These are phyloP conservation scores for Trichaptum fuscoviolaceum DNA, from an alignment of 768 basidiomycete genomes.

Conservation along the genomic window DNA sequence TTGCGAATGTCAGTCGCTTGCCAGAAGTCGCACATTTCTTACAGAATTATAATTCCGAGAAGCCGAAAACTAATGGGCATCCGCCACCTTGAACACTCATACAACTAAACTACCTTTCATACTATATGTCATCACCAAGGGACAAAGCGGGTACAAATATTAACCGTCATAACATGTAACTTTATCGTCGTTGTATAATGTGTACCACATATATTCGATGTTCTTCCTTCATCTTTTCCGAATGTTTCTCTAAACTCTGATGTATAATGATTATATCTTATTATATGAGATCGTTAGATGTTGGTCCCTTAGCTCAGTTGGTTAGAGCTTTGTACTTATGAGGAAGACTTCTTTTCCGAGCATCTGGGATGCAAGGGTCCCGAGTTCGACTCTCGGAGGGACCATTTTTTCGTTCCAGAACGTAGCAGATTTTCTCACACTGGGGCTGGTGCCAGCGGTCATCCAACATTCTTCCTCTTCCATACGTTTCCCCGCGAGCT, in stretches of 20 bases:
- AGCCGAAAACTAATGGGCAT: not conserved
- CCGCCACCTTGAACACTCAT: not conserved
- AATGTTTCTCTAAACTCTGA: no score
- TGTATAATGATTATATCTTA: no score
- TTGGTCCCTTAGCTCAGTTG: conserved; percentile 54
- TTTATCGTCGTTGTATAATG: no score
- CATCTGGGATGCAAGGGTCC: conserved; percentile 46
- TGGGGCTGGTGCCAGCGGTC: no score
- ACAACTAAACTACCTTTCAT: no score
- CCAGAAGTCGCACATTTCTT: not conserved
- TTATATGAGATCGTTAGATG: conserved; percentile 7
- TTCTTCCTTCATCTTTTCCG: no score
- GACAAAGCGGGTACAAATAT: no score
- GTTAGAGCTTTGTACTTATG: conserved; percentile 61
- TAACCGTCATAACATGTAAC: no score
- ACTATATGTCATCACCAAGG: no score
- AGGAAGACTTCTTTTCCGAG: conserved; percentile 33
- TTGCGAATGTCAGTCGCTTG: not conserved
- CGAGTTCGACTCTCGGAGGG: conserved; percentile 61
- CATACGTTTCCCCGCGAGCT: no score
- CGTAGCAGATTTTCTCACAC: not conserved
- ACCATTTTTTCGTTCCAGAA: conserved; percentile 34
- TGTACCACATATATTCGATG: no score
- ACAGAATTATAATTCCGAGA: not conserved
- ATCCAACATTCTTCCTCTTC: no score